Percentiles rank a stretch among this genome's conserved stretches.
Evolutionary conservation across 257 asterid species (phyloP).

Genomic region (Plectranthus barbatus): DNA sequence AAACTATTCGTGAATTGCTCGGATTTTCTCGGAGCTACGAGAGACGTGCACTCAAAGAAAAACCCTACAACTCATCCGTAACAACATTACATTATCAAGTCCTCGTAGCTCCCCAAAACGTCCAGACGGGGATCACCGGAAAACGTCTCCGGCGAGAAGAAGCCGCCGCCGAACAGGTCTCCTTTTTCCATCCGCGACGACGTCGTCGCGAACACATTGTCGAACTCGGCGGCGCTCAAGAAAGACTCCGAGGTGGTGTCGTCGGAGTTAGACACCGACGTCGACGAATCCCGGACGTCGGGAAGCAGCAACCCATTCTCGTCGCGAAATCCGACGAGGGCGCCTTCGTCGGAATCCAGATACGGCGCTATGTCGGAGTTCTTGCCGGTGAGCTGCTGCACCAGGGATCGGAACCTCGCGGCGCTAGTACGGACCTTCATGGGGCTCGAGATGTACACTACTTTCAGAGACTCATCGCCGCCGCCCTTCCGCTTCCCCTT

Average conservation of each 20-base stretch:
- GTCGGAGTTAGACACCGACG: conserved; percentile 10
- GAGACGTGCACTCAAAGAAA: no score
- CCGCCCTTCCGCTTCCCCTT: conserved; percentile 14
- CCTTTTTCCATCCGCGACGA: conserved; percentile 19
- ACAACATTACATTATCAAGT: conserved; percentile 9
- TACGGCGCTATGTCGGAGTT: conserved; percentile 43
- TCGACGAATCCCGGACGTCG: not conserved
- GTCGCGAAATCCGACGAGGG: conserved; percentile 3
- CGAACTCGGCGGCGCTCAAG: conserved; percentile 14
- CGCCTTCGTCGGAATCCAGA: conserved; percentile 17
- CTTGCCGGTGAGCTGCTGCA: conserved; percentile 67
- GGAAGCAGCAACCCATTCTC: not conserved
- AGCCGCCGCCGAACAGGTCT: conserved; percentile 18
- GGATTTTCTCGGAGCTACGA: no score
- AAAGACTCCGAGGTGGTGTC: conserved; percentile 25
- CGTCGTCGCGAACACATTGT: conserved; percentile 11
- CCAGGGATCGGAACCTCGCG: conserved; percentile 50
- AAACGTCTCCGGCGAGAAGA: conserved; percentile 10
- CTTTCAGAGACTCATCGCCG: conserved; percentile 36
- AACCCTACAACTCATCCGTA: no score
- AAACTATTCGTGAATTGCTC: no score
- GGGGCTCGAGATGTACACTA: conserved; percentile 76
- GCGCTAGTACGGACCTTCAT: conserved; percentile 78
- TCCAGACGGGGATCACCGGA: conserved; percentile 21
- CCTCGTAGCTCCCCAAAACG: conserved; percentile 42